Percentiles rank a stretch among this genome's conserved stretches.
Conservation (phyloP, 306 rosid genomes). For the Ormosia emarginata region DNA sequence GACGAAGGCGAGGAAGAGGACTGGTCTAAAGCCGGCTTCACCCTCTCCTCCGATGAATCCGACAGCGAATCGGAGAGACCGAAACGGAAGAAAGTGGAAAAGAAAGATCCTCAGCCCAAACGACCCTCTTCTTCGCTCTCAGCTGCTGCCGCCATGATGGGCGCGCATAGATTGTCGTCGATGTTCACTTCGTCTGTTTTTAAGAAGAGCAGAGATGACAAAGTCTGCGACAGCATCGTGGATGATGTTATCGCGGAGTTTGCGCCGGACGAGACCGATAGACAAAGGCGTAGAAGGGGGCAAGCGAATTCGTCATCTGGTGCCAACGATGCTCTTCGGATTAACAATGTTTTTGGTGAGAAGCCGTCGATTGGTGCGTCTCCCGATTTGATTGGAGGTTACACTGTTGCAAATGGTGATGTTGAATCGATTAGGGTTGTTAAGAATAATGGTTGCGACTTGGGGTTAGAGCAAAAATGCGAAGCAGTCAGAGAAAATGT, state of each 20-base stretch:
- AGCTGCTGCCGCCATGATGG: slow-evolving; percentile 91
- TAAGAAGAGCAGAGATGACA: slow-evolving; percentile 64
- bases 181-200: slow-evolving; percentile 82
- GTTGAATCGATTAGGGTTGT: neutral
- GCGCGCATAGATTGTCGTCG: slow-evolving; percentile 73
- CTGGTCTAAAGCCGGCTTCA: slow-evolving; percentile 70
- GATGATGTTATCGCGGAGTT: slow-evolving; percentile 87
- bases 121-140: slow-evolving; percentile 62
- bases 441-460: slow-evolving; percentile 15
- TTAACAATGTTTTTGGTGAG: slow-evolving; percentile 19
- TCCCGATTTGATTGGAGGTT: slow-evolving; percentile 15
- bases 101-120: slow-evolving; percentile 55
- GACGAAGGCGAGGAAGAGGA: slow-evolving; percentile 98
- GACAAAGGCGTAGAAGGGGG: slow-evolving; percentile 56
- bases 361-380: slow-evolving; percentile 2
- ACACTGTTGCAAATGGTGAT: neutral
- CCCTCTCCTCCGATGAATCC: slow-evolving; percentile 62
- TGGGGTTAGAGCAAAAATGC: slow-evolving; percentile 23
- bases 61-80: slow-evolving; percentile 58
- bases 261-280: slow-evolving; percentile 81
- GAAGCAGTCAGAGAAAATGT: slow-evolving; percentile 19
- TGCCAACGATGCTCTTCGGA: neutral
- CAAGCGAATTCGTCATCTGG: slow-evolving; percentile 10
- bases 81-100: slow-evolving; percentile 58
- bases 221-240: slow-evolving; percentile 58